Base-by-base conservation (phyloP, 2,329 filamentous ascomycete genomes). In the Hypoxylon sp. region DNA sequence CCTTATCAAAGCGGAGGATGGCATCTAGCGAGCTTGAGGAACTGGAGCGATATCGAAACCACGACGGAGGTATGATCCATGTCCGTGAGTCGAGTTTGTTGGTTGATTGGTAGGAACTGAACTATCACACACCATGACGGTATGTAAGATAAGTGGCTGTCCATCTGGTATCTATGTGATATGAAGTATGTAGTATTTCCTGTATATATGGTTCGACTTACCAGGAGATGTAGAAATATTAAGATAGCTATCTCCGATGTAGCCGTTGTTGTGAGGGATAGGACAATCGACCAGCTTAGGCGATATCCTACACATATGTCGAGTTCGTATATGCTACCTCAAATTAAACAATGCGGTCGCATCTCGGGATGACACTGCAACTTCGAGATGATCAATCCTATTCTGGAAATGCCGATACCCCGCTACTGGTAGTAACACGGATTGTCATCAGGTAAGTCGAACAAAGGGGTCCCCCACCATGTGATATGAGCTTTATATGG, bases 361-460 rank as follows among this genome's bases (percentile, higher is more conserved):
- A 41, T 41, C 37, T 41, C 37, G 37, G 37, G 37, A 41, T 41
- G 37, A 16, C 30, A 48, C 51, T 14, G 32, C 29, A 57, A 57
- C 21, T 50, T 32, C 43, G 16, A 25, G 27, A 43, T n/a, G 16
- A 45, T 39, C 39, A 47, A 14, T 37, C 7, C 29, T 46, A 34
- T 46, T 32, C 48, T 57, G 23, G 14, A 63, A 48, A 11, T 59
- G 45, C 61, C 54, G 55, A 54, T 57, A 59, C 55, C 55, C 61
- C 61, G 50, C 61, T 14, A 29, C 21, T 27, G 50, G 32, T 16
- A 14, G 54, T 62, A 41, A 47, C 47, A 57, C 52, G 32, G 27
- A 23, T 7, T 7, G 21, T 32, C 29, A 46, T 50, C 45, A 41
- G 37, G 25, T 46, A 14, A 2, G 23, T 46, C 11, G 16, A 25